A percentile compares a stretch with the other conserved stretches of the same genome.
Conservation (phyloP, 306 rosid species). For the Prunus salicina region DNA sequence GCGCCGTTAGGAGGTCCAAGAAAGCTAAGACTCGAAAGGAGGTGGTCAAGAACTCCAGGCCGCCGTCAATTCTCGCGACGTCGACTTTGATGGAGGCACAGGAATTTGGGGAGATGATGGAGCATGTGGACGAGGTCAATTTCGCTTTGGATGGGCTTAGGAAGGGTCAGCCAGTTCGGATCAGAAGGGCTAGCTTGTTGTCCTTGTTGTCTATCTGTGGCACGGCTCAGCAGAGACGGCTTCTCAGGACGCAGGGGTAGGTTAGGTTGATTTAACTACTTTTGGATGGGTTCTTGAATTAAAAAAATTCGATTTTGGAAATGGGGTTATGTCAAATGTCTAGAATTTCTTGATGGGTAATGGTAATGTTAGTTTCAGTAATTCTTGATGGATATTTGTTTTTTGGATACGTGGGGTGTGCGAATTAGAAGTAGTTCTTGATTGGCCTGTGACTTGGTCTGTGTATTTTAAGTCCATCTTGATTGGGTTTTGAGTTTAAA, state of each 20-base stretch:
- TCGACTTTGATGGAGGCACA: conserved; percentile 98
- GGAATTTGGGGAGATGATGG: conserved; percentile 99
- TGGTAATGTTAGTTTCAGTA: not conserved
- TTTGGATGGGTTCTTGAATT: conserved; percentile 8
- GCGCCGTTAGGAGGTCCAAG: conserved; percentile 48
- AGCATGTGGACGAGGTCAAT: conserved; percentile 94
- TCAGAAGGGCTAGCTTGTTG: conserved; percentile 86
- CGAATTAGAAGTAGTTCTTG: not conserved
- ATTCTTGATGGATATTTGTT: conserved; percentile 7
- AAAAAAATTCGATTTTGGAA: conserved; percentile 9
- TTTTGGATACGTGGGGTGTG: not conserved
- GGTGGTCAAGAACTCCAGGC: conserved; percentile 19
- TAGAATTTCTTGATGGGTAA: not conserved
- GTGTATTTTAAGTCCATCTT: not conserved
- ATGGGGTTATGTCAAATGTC: not conserved
- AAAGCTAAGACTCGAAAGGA: conserved; percentile 31
- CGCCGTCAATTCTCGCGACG: conserved; percentile 52
- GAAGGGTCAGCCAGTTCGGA: conserved; percentile 83
- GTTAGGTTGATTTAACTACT: conserved; percentile 7
- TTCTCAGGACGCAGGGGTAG: conserved; percentile 88
- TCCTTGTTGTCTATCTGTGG: conserved; percentile 76
- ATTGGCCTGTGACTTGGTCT: not conserved
- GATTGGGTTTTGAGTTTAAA: not conserved
- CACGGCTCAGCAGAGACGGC: conserved; percentile 81
- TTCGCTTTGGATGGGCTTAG: conserved; percentile 90